A percentile compares a stretch with the other conserved stretches of the same genome.
Conservation (phyloP, 2,329 filamentous ascomycete species). For the Ophiocordyceps camponoti-floridani region DNA sequence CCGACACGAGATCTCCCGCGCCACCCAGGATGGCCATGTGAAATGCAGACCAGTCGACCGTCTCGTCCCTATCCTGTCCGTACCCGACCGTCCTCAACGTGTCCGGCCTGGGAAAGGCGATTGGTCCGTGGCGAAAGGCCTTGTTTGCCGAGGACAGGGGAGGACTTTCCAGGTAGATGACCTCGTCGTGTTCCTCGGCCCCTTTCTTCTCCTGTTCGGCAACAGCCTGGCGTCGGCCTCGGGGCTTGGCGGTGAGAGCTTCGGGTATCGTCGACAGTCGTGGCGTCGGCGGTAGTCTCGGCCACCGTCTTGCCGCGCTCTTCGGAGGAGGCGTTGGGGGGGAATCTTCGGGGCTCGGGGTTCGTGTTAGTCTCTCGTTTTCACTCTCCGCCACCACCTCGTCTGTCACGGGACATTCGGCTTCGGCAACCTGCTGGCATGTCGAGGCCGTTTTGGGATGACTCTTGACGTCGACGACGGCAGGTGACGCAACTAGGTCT, state of each 20-base stretch:
- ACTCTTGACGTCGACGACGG: conserved; percentile 9
- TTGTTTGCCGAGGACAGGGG: conserved; percentile 30
- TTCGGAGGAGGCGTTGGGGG: conserved; percentile 5
- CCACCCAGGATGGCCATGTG: conserved; percentile 46
- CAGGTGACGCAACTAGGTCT: conserved; percentile 17
- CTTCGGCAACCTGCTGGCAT: too few relatives aligned
- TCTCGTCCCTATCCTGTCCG: conserved; percentile 23
- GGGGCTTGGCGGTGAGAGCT: conserved; percentile 1
- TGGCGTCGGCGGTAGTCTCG: background rate
- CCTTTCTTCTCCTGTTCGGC: background rate
- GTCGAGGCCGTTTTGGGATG: too few relatives aligned
- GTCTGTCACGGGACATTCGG: background rate
- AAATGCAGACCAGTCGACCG: conserved; percentile 45
- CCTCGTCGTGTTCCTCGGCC: conserved; percentile 20
- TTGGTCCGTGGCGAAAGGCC: conserved; percentile 34
- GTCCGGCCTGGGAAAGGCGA: conserved; percentile 30
- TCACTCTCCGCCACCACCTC: background rate
- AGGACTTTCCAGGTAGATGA: conserved; percentile 28
- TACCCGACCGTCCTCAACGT: conserved; percentile 5
- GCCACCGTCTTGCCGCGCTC: conserved; percentile 6
- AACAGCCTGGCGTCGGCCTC: background rate
- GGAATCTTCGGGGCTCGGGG: background rate
- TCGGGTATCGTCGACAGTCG: conserved; percentile 10
- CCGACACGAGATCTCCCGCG: conserved; percentile 30
- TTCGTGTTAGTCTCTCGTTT: background rate